Conservation (phyloP, 2,329 filamentous ascomycete species). For the Trichoderma atrobrunneum region DNA sequence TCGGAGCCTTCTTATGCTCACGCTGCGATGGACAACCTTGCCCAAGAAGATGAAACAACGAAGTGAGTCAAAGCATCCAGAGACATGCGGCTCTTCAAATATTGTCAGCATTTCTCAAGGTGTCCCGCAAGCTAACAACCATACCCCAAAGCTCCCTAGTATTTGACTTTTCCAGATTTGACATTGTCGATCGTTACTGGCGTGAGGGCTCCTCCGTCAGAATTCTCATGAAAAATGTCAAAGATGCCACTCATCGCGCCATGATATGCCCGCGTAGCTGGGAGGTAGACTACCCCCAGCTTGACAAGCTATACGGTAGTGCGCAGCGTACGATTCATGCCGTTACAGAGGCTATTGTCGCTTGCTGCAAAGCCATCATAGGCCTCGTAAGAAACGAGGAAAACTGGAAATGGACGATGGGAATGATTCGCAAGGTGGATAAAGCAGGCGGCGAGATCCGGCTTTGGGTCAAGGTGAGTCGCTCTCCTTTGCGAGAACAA, state of each 20-base stretch:
- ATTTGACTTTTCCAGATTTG: no score
- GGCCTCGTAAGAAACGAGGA: not conserved
- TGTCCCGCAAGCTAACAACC: not conserved
- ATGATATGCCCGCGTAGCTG: no score
- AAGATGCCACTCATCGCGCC: no score
- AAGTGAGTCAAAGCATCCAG: not conserved
- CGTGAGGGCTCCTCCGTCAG: no score
- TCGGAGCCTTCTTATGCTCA: not conserved
- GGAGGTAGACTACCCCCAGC: no score
- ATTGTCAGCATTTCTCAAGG: not conserved
- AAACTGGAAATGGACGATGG: not conserved
- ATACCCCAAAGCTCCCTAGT: not conserved
- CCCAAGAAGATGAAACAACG: not conserved
- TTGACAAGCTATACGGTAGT: not conserved
- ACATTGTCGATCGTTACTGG: no score
- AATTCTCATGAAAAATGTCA: no score
- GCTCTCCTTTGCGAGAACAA: not conserved
- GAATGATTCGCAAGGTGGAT: not conserved
- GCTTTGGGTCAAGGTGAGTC: not conserved
- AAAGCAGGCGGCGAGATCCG: accelerated
- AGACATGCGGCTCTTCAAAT: not conserved
- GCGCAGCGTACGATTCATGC: not conserved
- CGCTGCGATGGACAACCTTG: not conserved
- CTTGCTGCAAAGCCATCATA: not conserved
- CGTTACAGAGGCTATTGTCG: not conserved